Conservation (phyloP, 805 yeast genomes). For the Candida pini region DNA sequence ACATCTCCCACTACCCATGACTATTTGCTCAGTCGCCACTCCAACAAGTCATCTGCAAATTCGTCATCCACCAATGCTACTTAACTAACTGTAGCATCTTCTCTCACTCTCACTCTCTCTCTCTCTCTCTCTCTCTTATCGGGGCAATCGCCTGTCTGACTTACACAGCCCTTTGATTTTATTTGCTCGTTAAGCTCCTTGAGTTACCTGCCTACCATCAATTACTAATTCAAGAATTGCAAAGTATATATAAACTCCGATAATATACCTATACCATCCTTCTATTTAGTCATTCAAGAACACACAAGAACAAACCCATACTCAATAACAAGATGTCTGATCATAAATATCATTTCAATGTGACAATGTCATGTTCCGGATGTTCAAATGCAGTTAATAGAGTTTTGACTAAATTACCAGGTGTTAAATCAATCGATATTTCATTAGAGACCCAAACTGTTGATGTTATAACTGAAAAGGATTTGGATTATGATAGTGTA, state of each 20-base stretch:
- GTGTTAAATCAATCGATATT: slow-evolving; percentile 67
- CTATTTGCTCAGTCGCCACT: neutral
- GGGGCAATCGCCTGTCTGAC: no score
- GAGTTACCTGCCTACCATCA: neutral
- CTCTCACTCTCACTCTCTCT: no score
- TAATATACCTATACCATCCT: neutral
- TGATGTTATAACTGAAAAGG: slow-evolving; percentile 55
- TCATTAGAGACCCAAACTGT: slow-evolving; percentile 80
- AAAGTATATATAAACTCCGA: neutral
- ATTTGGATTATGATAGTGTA: slow-evolving; percentile 70
- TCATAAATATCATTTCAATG: slow-evolving; percentile 73
- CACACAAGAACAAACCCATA: neutral
- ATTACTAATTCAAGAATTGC: no score
- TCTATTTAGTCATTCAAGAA: no score
- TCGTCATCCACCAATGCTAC: neutral
- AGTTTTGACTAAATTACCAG: slow-evolving; percentile 64
- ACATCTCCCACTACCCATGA: slow-evolving; percentile 1
- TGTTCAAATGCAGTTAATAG: slow-evolving; percentile 84
- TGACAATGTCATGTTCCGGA: slow-evolving; percentile 80
- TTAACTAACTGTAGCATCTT: no score
- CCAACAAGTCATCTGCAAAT: neutral
- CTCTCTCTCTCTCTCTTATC: neutral
- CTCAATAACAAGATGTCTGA: slow-evolving; percentile 33
- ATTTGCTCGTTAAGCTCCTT: neutral
- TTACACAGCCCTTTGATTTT: neutral